Percentiles rank a stretch among this genome's conserved stretches.
Evolutionary conservation across 2,329 filamentous ascomycete genomes (phyloP).

Genomic region (Grosmannia huntii): DNA sequence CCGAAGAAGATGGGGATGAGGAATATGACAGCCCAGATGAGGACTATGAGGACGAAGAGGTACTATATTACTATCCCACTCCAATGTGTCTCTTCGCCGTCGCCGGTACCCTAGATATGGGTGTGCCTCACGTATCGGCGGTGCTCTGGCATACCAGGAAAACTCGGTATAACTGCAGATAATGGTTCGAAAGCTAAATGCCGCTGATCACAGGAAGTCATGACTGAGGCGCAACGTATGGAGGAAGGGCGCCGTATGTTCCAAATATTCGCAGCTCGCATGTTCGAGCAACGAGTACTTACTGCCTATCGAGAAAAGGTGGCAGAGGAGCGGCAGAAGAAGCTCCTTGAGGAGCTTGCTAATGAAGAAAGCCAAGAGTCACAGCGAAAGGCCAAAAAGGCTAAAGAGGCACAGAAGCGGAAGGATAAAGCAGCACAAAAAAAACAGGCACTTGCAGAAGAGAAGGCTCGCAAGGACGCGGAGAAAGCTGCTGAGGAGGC

Average conservation of each 20-base stretch:
- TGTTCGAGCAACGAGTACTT: constrained; percentile 96
- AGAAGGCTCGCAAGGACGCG: constrained; percentile 75
- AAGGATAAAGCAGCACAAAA: constrained; percentile 89
- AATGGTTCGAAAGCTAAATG: neutral
- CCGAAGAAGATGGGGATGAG: constrained; percentile 40
- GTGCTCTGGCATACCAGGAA: neutral
- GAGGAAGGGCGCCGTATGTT: constrained; percentile 98
- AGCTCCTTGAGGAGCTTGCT: constrained; percentile 80
- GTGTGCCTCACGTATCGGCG: neutral
- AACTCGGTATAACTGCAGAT: neutral
- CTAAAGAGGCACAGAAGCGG: constrained; percentile 85
- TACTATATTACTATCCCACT: constrained; percentile 19
- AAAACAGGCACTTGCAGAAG: constrained; percentile 80
- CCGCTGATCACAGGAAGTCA: constrained; percentile 61
- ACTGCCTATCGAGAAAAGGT: constrained; percentile 98
- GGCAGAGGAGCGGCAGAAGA: constrained; percentile 78
- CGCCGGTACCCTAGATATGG: neutral
- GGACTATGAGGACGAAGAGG: constrained; percentile 71
- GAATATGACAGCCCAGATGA: constrained; percentile 52
- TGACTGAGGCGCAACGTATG: constrained; percentile 98
- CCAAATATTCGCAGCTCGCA: constrained; percentile 95
- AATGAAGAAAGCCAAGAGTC: constrained; percentile 68
- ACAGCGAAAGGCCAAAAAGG: constrained; percentile 81
- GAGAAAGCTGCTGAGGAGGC: constrained; percentile 83
- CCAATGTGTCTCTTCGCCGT: neutral